Evolutionary conservation across 2,329 filamentous ascomycete species (phyloP), one percentile per base, ranked within the genome.

Genomic region (Fusarium hostae): DNA sequence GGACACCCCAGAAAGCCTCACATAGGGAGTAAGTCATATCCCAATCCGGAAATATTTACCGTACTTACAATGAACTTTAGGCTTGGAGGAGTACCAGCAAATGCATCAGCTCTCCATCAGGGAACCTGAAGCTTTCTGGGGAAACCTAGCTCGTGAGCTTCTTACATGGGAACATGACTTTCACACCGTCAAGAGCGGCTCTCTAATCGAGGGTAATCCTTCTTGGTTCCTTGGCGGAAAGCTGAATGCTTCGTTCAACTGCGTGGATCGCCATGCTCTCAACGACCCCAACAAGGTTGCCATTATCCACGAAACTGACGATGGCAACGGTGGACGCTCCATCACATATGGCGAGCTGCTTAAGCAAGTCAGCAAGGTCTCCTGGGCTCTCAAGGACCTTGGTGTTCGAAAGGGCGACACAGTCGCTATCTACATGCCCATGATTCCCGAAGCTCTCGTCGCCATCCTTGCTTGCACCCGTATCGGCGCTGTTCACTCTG

Each of bases 261-360:
- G 94, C 78, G 91, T 98, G 66, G 95, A 98, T 78, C 92, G 95
- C 60, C 95, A 97, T 82, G 95, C 95, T 5, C 87, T 95, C 83
- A 94, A 94, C 82, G 89, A 97, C 82, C 95, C 95, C 24, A 85
- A 97, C 84, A 93, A 91, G 84, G 89, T 94, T 30, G 95, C 95
- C 77, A 95, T 98, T 82, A 96, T 97, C 83, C 98, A 97, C 84
- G 95, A 98, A 84, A 94, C 94, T 66, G 95, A 98, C 78, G 94
- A 98, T 82, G 89, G 90, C 28, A 94, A 97, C 81, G 88, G 90
- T 24, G 94, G 94, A 77, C 93, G 94, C 68, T 94, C 86, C 59
- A 90, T 98, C 79, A 95, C 93, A 72, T 98, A 97, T 76, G 89
- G 91, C 74, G 94, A 98, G 86, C 91, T 98, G 44, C 88, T 97